Evolutionary conservation across 148 eudicot genomes (phyloP), one percentile per base, ranked within the genome.

Genomic region (Chenopodium formosanum): DNA sequence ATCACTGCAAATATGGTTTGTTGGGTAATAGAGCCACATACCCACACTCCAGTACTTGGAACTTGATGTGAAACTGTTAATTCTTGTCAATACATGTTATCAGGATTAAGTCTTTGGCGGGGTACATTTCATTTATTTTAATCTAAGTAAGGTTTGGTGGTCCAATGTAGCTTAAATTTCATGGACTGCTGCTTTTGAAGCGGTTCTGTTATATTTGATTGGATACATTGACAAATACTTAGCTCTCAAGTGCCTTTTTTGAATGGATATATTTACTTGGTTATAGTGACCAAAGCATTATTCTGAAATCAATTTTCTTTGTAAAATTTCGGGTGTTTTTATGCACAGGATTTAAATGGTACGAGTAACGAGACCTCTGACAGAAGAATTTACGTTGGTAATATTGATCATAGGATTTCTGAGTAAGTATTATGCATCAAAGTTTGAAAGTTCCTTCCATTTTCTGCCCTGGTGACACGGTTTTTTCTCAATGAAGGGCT

Each of bases 321-420:
- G 62, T 3, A n/a, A 29, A 44, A 64, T 23, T 46, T 52, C 3
- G 52, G n/a, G 63, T 62, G 25, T 50, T 74, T 80, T 53, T 56
- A 69, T 81, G 73, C 80, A 80, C 88, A 94, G 98, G 91, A 88
- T 78, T 78, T 82, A 9, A 81, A 68, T 81, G 52, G 81, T 62
- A 66, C 69, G 29, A 83, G 16, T 50, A 92, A 89, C 74, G 97
- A 91, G 75, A 90, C 84, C 50, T 82, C 83, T 77, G 98, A 91
- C 69, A 83, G 90, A 87, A 89, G 94, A 82, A 87, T 94, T 25
- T 94, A 93, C 69, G 76, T 94, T 80, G 98, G 98, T 60, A 94
- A 94, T 86, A 91, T 94, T 73, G 98, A 94, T 88, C 89, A 88
- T 83, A 84, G 98, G 82, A 94, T 94, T 84, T 89, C 98, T 44